Base-by-base conservation (phyloP, 2,329 filamentous ascomycete genomes). In the Colletotrichum cordylinicola region DNA sequence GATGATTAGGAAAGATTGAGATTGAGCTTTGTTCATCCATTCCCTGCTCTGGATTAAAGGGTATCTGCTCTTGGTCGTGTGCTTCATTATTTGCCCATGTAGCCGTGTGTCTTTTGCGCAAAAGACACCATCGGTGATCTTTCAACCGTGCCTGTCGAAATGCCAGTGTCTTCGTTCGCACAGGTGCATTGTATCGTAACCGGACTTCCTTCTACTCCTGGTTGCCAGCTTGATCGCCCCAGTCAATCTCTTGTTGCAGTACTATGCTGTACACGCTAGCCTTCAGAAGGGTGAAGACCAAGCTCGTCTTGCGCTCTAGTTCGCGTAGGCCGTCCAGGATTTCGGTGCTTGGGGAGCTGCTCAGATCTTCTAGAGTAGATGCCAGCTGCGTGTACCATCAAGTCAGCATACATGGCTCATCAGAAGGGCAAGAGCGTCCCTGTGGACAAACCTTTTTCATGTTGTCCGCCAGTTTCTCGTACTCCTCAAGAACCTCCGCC, bases 231-330 rank as follows among this genome's bases (percentile, higher is more conserved):
- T 87, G 86, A 79, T 89, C 89, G 65, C 91, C 94, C 85, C 93
- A 94, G 78, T 94, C 93, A 81, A 98, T 95, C 90, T 98, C 95
- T 90, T 98, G 96, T 90, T 99, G 96, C 87, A 99, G 85, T 77
- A 99, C 96, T 87, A 99, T 99, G 83, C 95, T 98, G 87, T 99
- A 99, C 78, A 99, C 97, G 85, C 96, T 98, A 21, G 97, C 96
- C 88, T 99, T 99, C 83, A 99, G 90, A 83, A 98, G 86, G 77
- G 97, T 99, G 85, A 98, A 98, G 27, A 98, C 96, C 70, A 98
- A 88, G 79, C 95, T 96, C 58, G 96, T 98, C 89, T 98, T 98
- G 80, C 97, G 90, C 88, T 99, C 97, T 70, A 99, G 88, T 58
- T 96, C 93, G 70, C 97, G 90, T 80, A 99, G 89, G 10, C 95